Evolutionary conservation across 768 basidiomycete species (phyloP), one percentile per base, ranked within the genome.

Genomic region (Boletus coccyginus): DNA sequence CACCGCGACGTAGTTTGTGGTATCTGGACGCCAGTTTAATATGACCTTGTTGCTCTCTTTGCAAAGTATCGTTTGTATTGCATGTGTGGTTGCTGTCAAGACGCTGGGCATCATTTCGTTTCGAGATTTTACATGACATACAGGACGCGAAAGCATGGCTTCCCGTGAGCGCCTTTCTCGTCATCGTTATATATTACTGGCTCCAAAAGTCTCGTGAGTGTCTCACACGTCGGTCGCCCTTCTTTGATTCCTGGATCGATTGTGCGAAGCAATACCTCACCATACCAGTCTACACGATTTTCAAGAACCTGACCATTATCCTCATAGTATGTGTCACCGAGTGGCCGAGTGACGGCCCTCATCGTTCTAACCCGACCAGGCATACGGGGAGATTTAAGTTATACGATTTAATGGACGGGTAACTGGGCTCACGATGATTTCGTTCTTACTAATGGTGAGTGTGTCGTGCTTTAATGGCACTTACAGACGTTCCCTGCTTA

Each of bases 281-380:
- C 61, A 98, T 99, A 73, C 97, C 97, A 0, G 87, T 98, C 29
- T 99, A 98, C 75, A 98, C 97, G 1, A 98, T 99, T 60, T 98
- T 98, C 83, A 99, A 99, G 75, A 99, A 99, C 70, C 68, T 98
- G 66, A 98, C 97, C n/a, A 99, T 98, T 66, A 98, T 99, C 62
- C 81, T 99, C 31, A 98, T 98, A 67, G 95, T 93, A 60, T 62
- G 88, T 78, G 10, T 24, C 50, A 24, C 29, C 16, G 49, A 19
- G 14, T 53, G 21, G 5, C 21, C 7, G 31, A 17, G 41, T 56
- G 52, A 38, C 10, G 24, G 47, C 51, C 7, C 47, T 54, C 58
- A 53, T 32, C 14, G 6, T 36, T 35, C 49, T 32, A 29, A 51
- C 42, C 27, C 6, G 27, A 27, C 44, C 53, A 95, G 93, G 94